Evolutionary conservation across 805 yeast genomes (phyloP), one percentile per base, ranked within the genome.

Genomic region (Nakazawaea ernobii): DNA sequence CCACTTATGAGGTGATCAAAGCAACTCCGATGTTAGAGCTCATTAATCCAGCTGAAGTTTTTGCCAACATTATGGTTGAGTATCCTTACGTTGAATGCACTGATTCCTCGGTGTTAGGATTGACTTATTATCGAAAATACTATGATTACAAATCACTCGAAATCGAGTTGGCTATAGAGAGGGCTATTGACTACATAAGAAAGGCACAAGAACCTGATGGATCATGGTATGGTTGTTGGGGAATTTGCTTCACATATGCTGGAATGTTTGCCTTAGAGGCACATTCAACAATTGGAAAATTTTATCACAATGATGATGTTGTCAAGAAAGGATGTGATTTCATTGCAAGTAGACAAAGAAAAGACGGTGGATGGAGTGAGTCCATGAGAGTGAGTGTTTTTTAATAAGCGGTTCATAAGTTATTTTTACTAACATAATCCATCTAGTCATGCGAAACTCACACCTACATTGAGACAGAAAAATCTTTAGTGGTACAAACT

Each of bases 211-310:
- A 72, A 39, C 58, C 59, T 0, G 96, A 94, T 63, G 99, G 99
- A 0, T 82, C 95, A 11, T 94, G 98, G 98, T 95, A 91, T 62
- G 99, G 99, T 1, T 82, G 89, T 36, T 94, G 99, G 99, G 99
- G 99, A 33, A 83, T 94, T 5, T 94, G 99, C 61, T 90, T 75
- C 61, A 87, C 97, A 0, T 94, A 94, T 64, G 98, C 98, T 0
- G 86, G 90, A 1, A 94, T 94, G 99, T 94, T 94, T 76, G 99
- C 99, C 0, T 65, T 94, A 28, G 99, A 94, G 57, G 98, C 98
- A 0, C 71, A 94, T 42, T 70, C 79, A 27, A 78, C 92, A 4
- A 84, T 84, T 27, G 87, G 82, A 1, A 74, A 75, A 49, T 68
- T 59, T 2, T 92, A 90, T 61, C 59, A 58, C 1, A 88, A 83